Base-by-base conservation (phyloP, 495 filamentous ascomycete genomes). In the Penicillium longicatenatum region DNA sequence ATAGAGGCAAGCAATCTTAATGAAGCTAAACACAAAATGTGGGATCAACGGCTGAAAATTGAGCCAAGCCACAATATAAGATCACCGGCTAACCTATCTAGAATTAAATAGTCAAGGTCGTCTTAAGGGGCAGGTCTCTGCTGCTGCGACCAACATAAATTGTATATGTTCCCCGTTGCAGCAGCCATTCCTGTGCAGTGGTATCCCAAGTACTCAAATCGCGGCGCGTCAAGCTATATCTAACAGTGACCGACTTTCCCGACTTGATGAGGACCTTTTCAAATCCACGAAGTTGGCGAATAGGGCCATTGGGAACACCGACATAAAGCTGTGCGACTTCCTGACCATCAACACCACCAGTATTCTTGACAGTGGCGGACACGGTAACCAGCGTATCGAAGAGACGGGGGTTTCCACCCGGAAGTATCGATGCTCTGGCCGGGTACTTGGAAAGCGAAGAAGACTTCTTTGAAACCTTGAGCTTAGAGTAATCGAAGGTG, bases 131-230 rank as follows among this genome's bases (percentile, higher is more conserved):
- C 14, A 74, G 45, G 54, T 70, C 60, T 16, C 59, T 41, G 33
- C 67, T 69, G 41, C 80, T 84, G n/a, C 72, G 73, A 3, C 87
- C 87, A 11, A 94, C 88, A 66, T 80, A 87, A 35, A 78, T 60
- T 21, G 65, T 58, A 45, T 71, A 79, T 26, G 58, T 52, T 14
- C 68, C 74, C 26, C 41, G 52, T 45, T 80, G 79, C 57, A 86
- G 56, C 29, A 74, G 60, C 88, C 87, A 91, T 30, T 78, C 70
- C 74, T 90, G 87, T 33, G 70, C 72, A 12, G 62, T 70, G 0
- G 78, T 73, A 69, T 89, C 83, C 89, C 88, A 92, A 5, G 79
- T 79, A 63, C 86, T 89, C 61, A 90, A 52, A 62, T 90, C 89
- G 35, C 85, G 75, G 49, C 87, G 75, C 33, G 78, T 87, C 33